phyloP scores from a whole-genome alignment of 1,284 basidiomycete genomes.

The Microbotryum scabiosae region DNA sequence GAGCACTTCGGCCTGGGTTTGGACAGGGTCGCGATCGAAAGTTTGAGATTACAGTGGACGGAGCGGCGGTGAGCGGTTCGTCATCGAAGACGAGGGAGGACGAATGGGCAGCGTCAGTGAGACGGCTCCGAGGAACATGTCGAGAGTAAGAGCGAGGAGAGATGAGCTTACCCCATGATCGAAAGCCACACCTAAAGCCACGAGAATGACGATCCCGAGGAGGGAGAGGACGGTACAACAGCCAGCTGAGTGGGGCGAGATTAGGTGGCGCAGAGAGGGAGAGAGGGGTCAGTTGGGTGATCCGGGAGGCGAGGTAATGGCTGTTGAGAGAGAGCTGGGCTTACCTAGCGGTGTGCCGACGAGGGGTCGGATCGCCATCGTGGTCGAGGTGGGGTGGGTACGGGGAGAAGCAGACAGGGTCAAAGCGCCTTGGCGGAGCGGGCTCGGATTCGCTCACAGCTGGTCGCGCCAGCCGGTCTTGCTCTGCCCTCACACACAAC shows the following conservation, averaged over 20 bases:
- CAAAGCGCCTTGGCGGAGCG: no score
- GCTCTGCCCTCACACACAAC: no score
- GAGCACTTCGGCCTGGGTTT: slow-evolving; percentile 20
- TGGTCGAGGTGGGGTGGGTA: neutral
- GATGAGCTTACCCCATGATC: slow-evolving; percentile 14
- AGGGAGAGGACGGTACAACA: slow-evolving; percentile 49
- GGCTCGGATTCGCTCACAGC: no score
- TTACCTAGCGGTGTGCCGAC: slow-evolving; percentile 43
- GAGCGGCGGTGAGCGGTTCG: neutral
- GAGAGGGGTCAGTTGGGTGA: neutral
- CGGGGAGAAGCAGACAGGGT: neutral
- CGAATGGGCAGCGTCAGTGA: neutral
- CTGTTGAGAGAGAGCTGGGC: slow-evolving; percentile 9
- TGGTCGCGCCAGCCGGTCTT: neutral
- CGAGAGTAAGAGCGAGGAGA: neutral
- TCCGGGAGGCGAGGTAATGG: neutral
- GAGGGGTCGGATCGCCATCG: slow-evolving; percentile 37
- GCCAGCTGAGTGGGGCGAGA: slow-evolving; percentile 39
- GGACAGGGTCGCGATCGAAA: neutral
- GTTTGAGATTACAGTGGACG: neutral
- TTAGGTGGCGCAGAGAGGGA: slow-evolving; percentile 14
- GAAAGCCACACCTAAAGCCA: slow-evolving; percentile 33
- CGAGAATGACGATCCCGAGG: slow-evolving; percentile 48
- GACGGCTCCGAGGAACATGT: neutral
- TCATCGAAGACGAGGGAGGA: neutral